Evolutionary conservation across 768 basidiomycete genomes (phyloP).

Genomic region (Boletellus sp.): DNA sequence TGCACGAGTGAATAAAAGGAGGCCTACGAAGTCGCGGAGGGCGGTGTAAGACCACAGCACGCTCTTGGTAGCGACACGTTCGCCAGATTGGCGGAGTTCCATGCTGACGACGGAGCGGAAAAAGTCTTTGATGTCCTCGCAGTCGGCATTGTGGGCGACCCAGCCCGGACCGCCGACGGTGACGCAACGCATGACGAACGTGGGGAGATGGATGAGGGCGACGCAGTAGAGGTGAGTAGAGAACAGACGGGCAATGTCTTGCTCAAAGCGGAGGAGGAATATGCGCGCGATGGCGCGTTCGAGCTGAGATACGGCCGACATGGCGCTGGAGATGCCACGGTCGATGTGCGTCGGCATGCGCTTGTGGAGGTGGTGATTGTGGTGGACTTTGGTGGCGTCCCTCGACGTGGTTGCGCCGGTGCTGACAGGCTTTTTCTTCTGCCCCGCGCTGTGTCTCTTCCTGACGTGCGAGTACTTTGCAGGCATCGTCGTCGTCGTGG

Average conservation of each 20-base stretch:
- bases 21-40: slow-evolving; percentile 66
- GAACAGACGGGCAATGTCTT: slow-evolving; percentile 72
- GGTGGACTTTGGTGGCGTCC: slow-evolving; percentile 23
- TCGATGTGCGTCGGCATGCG: slow-evolving; percentile 49
- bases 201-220: slow-evolving; percentile 63
- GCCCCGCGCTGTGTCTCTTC: slow-evolving; percentile 50
- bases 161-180: slow-evolving; percentile 62
- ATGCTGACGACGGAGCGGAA: slow-evolving; percentile 66
- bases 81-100: slow-evolving; percentile 76
- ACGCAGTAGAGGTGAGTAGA: slow-evolving; percentile 66
- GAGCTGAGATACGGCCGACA: slow-evolving; percentile 60
- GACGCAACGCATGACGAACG: slow-evolving; percentile 62
- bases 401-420: slow-evolving; percentile 21
- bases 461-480: slow-evolving; percentile 76
- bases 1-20: neutral
- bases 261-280: slow-evolving; percentile 65
- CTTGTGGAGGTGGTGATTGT: slow-evolving; percentile 33
- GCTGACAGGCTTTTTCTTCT: slow-evolving; percentile 41
- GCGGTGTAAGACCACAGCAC: slow-evolving; percentile 80
- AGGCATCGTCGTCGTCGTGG: slow-evolving; percentile 43
- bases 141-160: slow-evolving; percentile 63
- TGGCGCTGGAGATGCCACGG: slow-evolving; percentile 50
- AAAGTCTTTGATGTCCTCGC: slow-evolving; percentile 72
- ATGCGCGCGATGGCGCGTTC: slow-evolving; percentile 68
- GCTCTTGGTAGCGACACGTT: slow-evolving; percentile 75